These are phyloP conservation scores for Sporothrix variecibatus DNA, from an alignment of 2,329 filamentous ascomycete species.

Conservation along the genomic window DNA sequence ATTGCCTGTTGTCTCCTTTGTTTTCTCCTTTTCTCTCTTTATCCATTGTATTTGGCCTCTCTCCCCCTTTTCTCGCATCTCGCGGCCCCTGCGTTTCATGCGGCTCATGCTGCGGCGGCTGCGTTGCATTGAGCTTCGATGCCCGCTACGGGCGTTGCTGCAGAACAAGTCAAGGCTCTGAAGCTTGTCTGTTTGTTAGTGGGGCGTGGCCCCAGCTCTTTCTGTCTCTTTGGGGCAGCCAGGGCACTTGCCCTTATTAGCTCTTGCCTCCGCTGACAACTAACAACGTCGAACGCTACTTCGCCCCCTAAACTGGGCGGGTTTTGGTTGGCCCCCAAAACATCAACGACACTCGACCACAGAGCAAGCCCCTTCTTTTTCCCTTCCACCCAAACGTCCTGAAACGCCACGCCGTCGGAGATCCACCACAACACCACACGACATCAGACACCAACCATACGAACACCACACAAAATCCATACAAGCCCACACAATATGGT, in stretches of 20 bases:
- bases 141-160: neutral
- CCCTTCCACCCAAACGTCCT: slow-evolving; percentile 1
- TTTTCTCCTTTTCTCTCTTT: neutral
- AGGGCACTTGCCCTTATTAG: neutral
- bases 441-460: slow-evolving; percentile 4
- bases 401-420: slow-evolving; percentile 21
- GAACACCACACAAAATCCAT: neutral
- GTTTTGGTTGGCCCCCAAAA: neutral
- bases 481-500: slow-evolving; percentile 4
- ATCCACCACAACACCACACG: slow-evolving; percentile 17
- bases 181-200: slow-evolving; percentile 1
- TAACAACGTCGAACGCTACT: too few species aligned
- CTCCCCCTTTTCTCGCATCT: neutral
- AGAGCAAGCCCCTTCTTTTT: neutral
- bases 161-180: neutral
- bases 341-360: slow-evolving; percentile 3
- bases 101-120: slow-evolving; percentile 16
- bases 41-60: neutral
- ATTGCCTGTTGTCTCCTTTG: neutral
- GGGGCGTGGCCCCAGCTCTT: neutral
- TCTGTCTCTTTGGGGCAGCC: neutral
- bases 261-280: neutral
- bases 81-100: slow-evolving; percentile 16
- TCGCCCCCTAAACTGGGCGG: neutral
- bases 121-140: slow-evolving; percentile 12